phyloP scores from a whole-genome alignment of 371 early-diverging fungal genomes.

The Lichtheimia ornata region DNA sequence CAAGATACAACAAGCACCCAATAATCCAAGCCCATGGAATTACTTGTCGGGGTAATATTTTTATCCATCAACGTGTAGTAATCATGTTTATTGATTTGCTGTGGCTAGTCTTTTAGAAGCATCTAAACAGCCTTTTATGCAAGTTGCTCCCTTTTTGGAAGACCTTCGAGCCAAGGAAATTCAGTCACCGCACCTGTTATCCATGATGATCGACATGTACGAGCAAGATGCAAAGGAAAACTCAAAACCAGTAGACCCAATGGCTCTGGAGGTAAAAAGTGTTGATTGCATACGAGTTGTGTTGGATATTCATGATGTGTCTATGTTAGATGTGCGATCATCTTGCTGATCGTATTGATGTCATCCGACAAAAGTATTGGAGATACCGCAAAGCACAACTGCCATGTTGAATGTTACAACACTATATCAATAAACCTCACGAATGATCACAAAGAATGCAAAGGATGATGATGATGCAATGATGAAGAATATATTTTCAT shows the following conservation, averaged over 20 bases:
- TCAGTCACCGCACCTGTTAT: slow-evolving; percentile 63
- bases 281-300: background rate
- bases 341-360: slow-evolving; percentile 66
- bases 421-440: too few relatives aligned
- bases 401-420: background rate
- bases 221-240: slow-evolving; percentile 53
- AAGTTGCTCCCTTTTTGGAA: slow-evolving; percentile 49
- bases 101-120: slow-evolving; percentile 48
- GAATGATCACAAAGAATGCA: too few relatives aligned
- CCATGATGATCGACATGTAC: slow-evolving; percentile 69
- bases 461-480: too few relatives aligned
- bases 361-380: slow-evolving; percentile 78
- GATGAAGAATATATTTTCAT: too few relatives aligned
- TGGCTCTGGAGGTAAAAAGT: slow-evolving; percentile 42
- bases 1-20: slow-evolving; percentile 78
- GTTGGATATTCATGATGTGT: background rate
- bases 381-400: slow-evolving; percentile 58
- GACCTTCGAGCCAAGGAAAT: slow-evolving; percentile 33
- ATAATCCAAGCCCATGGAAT: slow-evolving; percentile 90
- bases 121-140: slow-evolving; percentile 32
- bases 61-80: background rate
- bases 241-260: slow-evolving; percentile 29
- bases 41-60: slow-evolving; percentile 72
- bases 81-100: background rate
- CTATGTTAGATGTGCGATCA: slow-evolving; percentile 48